phyloP scores from a whole-genome alignment of 768 basidiomycete species.

The Leccinum broughii region DNA sequence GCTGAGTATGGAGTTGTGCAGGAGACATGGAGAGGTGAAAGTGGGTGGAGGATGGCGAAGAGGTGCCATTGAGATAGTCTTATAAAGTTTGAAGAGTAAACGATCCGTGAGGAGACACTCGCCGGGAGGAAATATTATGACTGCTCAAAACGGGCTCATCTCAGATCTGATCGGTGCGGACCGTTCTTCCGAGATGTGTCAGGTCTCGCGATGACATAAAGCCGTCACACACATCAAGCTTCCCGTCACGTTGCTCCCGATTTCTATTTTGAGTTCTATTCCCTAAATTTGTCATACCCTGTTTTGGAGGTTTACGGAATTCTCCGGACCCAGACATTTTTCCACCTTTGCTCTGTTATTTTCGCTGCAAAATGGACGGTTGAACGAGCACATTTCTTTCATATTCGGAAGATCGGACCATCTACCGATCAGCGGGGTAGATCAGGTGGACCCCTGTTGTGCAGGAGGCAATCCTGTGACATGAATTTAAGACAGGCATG shows the following conservation, averaged over 20 bases:
- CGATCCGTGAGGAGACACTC: constrained; percentile 28
- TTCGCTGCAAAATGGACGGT: background rate
- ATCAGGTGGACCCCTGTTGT: constrained; percentile 14
- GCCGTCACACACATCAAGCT: constrained; percentile 21
- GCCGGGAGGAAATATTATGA: constrained; percentile 27
- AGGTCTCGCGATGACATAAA: constrained; percentile 30
- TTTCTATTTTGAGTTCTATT: constrained; percentile 24
- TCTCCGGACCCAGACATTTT: constrained; percentile 16
- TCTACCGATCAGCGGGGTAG: constrained; percentile 34
- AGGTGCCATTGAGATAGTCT: constrained; percentile 30
- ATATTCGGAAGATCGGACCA: constrained; percentile 29
- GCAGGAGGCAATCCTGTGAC: constrained; percentile 1
- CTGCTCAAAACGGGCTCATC: constrained; percentile 25
- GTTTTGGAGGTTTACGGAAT: constrained; percentile 21
- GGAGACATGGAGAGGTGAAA: constrained; percentile 40
- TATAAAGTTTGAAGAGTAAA: constrained; percentile 34
- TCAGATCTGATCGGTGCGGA: constrained; percentile 33
- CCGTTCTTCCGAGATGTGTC: constrained; percentile 23
- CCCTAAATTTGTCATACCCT: constrained; percentile 24
- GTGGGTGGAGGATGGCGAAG: constrained; percentile 26
- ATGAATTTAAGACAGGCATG: constrained; percentile 24
- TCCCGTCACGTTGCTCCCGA: constrained; percentile 28
- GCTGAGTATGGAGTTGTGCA: constrained; percentile 53
- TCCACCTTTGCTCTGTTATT: constrained; percentile 6
- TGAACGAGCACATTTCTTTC: constrained; percentile 10